Conservation (phyloP, 2,329 filamentous ascomycete genomes). For the Scedosporium boydii region DNA sequence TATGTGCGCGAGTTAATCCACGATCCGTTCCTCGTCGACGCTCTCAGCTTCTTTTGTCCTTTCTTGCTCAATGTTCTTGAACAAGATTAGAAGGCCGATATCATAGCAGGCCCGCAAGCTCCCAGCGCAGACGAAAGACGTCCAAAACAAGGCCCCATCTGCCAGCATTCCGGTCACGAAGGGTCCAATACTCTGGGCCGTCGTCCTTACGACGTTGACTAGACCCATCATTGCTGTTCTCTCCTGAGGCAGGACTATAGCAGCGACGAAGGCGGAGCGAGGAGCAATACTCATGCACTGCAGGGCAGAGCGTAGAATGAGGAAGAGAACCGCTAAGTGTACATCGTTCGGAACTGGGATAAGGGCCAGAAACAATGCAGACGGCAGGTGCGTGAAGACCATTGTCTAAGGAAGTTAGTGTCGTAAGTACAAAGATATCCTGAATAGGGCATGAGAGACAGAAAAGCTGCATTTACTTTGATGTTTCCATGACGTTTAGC, state of each 20-base stretch:
- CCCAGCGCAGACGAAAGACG: conserved; percentile 55
- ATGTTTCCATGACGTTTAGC: conserved; percentile 51
- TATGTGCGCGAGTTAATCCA: not conserved
- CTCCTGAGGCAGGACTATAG: conserved; percentile 53
- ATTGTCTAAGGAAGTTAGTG: conserved; percentile 42
- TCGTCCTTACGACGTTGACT: conserved; percentile 60
- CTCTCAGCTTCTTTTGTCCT: not conserved
- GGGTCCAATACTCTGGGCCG: conserved; percentile 51
- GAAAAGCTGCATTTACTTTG: conserved; percentile 37
- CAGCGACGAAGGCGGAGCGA: conserved; percentile 58
- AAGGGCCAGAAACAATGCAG: conserved; percentile 53
- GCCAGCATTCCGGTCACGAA: conserved; percentile 56
- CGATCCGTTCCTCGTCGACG: not conserved
- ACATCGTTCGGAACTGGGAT: conserved; percentile 48
- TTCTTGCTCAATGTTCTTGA: conserved; percentile 14
- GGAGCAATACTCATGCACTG: conserved; percentile 65
- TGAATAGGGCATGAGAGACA: not conserved
- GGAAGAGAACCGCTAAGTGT: conserved; percentile 45
- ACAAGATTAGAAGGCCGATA: conserved; percentile 43
- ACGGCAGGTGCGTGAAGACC: conserved; percentile 67
- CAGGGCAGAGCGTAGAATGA: conserved; percentile 52
- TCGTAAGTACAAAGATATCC: too few relatives aligned
- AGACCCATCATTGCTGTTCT: conserved; percentile 64
- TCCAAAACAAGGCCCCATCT: conserved; percentile 44
- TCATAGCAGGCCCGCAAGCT: conserved; percentile 53